phyloP scores from a whole-genome alignment of 1,284 basidiomycete genomes.

The Boletus hoseneyae region DNA sequence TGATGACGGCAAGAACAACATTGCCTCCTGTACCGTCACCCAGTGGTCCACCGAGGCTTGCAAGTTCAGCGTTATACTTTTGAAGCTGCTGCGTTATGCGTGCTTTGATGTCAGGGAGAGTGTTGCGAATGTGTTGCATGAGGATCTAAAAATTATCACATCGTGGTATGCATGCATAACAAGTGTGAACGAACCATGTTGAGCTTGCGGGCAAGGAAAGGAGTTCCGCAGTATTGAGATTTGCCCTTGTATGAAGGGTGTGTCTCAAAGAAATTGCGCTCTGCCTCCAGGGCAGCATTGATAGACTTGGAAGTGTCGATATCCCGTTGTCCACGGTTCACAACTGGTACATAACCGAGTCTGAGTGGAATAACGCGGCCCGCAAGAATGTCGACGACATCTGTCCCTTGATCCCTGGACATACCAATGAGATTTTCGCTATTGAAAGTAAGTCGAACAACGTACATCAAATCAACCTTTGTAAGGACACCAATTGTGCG shows the following conservation, averaged over 20 bases:
- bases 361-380: conserved; percentile 94
- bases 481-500: conserved; percentile 98
- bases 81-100: conserved; percentile 85
- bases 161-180: background rate
- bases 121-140: conserved; percentile 97
- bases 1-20: conserved; percentile 93
- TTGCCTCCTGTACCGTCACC: conserved; percentile 86
- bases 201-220: conserved; percentile 94
- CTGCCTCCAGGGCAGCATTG: conserved; percentile 79
- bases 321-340: conserved; percentile 96
- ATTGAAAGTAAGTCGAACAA: conserved; percentile 16
- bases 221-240: conserved; percentile 95
- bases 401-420: conserved; percentile 88
- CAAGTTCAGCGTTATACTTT: conserved; percentile 85
- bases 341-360: conserved; percentile 95
- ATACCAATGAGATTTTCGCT: conserved; percentile 12
- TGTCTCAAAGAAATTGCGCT: conserved; percentile 91
- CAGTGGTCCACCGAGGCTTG: conserved; percentile 81
- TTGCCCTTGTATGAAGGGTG: conserved; percentile 92
- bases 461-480: conserved; percentile 95
- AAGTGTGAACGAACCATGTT: conserved; percentile 68
- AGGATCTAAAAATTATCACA: conserved; percentile 69
- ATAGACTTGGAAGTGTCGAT: conserved; percentile 90
- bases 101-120: conserved; percentile 94
- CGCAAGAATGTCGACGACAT: conserved; percentile 97